Evolutionary conservation across 805 yeast genomes (phyloP).

Genomic region (Blastobotrys chiropterorum): DNA sequence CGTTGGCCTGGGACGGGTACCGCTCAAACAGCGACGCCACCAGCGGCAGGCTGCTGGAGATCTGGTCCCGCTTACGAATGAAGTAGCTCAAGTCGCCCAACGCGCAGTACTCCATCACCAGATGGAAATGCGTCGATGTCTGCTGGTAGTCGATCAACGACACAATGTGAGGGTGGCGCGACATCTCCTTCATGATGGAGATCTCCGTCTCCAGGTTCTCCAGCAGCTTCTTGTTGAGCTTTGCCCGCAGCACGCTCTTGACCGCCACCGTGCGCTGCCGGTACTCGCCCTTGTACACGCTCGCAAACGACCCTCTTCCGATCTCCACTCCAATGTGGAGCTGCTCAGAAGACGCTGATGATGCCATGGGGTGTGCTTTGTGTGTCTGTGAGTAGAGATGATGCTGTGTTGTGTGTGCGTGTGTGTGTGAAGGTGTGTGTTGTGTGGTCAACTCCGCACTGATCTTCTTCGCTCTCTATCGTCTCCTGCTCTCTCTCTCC

Average conservation of each 20-base stretch:
- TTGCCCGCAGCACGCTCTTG: constrained; percentile 77
- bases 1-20: constrained; percentile 80
- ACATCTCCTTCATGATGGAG: constrained; percentile 75
- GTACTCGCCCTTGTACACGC: constrained; percentile 80
- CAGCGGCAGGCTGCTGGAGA: constrained; percentile 69
- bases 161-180: constrained; percentile 92
- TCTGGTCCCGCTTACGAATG: constrained; percentile 67
- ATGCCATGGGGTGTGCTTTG: not conserved
- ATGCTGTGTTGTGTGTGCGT: not conserved
- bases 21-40: constrained; percentile 67
- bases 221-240: constrained; percentile 76
- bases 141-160: constrained; percentile 76
- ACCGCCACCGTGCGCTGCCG: constrained; percentile 65
- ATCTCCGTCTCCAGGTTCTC: constrained; percentile 93
- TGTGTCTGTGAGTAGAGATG: not conserved
- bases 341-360: too few relatives aligned
- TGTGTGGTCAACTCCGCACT: constrained; percentile 1
- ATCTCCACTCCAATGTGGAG: constrained; percentile 73
- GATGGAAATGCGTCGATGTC: constrained; percentile 68
- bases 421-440: too few relatives aligned
- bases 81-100: constrained; percentile 89
- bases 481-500: too few relatives aligned
- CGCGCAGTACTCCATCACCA: constrained; percentile 95
- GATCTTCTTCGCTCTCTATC: too few relatives aligned
- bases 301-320: constrained; percentile 95